Conservation (phyloP, 1,284 basidiomycete genomes). For the Cryptococcus deneoformans region DNA sequence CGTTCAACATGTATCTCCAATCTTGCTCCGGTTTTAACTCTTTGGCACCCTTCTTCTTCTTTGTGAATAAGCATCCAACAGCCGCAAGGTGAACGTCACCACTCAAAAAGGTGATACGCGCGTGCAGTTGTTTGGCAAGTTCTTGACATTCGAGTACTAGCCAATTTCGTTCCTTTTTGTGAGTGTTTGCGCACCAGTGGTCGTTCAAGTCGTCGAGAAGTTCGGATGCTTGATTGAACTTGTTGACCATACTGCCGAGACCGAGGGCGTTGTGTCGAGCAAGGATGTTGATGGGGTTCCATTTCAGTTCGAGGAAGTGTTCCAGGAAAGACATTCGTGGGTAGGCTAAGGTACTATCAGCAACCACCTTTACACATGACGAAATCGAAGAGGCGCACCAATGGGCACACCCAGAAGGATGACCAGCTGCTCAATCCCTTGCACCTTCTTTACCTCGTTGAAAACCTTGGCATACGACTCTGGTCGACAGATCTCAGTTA, state of each 20-base stretch:
- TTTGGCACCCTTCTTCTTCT: conserved; percentile 19
- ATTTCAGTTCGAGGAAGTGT: conserved; percentile 65
- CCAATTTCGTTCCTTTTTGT: conserved; percentile 91
- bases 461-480: conserved; percentile 72
- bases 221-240: conserved; percentile 85
- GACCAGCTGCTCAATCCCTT: conserved; percentile 65
- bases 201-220: conserved; percentile 90
- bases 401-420: conserved; percentile 65
- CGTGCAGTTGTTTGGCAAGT: conserved; percentile 59
- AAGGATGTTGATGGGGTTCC: conserved; percentile 75
- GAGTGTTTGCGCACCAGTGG: conserved; percentile 78
- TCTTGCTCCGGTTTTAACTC: conserved; percentile 57
- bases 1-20: conserved; percentile 81
- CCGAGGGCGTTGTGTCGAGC: conserved; percentile 57
- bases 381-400: conserved; percentile 12
- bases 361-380: not conserved
- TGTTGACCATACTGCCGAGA: conserved; percentile 77
- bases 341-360: conserved; percentile 64
- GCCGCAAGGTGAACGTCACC: conserved; percentile 91
- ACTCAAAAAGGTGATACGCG: conserved; percentile 77
- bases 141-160: conserved; percentile 77
- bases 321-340: conserved; percentile 87
- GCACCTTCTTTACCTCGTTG: conserved; percentile 52
- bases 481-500: conserved; percentile 71
- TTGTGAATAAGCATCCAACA: conserved; percentile 71